Evolutionary conservation across 129 eudicot species (phyloP).

Genomic region (Ambrosia artemisiifolia): DNA sequence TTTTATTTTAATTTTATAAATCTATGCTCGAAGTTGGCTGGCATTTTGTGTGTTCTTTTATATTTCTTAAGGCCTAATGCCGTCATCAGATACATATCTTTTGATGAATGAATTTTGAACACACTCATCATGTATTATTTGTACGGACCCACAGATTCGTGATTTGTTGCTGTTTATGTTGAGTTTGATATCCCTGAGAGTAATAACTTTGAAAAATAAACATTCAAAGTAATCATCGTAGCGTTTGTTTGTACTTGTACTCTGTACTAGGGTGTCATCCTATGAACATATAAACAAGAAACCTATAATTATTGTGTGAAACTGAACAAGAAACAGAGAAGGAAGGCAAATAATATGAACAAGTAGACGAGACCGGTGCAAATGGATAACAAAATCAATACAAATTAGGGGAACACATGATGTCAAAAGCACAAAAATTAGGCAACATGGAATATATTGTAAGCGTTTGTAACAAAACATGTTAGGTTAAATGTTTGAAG

Average conservation of each 20-base stretch:
- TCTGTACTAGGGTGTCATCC: not conserved
- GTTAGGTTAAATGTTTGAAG: not conserved
- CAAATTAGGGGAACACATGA: not conserved
- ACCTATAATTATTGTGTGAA: not conserved
- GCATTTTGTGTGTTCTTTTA: not conserved
- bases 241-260: not conserved
- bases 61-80: not conserved
- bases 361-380: not conserved
- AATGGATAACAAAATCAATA: not conserved
- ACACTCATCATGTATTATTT: not conserved
- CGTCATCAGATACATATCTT: not conserved
- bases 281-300: not conserved
- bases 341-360: not conserved
- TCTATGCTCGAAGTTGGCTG: too few relatives aligned
- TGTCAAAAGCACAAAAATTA: not conserved
- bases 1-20: too few relatives aligned
- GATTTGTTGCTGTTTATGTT: not conserved
- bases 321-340: constrained; percentile 3
- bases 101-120: not conserved
- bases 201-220: not conserved
- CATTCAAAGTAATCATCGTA: not conserved
- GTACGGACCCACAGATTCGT: not conserved
- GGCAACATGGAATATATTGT: not conserved
- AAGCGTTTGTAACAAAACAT: too few relatives aligned
- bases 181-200: not conserved